phyloP scores from a whole-genome alignment of 176 grass and related monocot genomes.

The Coix lacrymajobi region DNA sequence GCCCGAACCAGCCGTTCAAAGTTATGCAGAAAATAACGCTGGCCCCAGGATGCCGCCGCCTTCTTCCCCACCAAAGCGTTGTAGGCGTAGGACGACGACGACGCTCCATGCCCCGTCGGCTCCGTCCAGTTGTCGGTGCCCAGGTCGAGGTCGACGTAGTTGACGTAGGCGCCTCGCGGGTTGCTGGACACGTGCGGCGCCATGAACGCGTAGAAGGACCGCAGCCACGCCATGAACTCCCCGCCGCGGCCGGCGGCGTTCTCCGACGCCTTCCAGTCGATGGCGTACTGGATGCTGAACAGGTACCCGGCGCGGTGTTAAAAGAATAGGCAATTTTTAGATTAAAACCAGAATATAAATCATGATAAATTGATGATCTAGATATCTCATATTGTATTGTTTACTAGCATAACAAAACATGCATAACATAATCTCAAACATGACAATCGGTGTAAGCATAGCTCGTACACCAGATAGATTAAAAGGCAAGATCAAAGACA shows the following conservation, averaged over 20 bases:
- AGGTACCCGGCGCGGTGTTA: slow-evolving; percentile 39
- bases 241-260: rapidly evolving
- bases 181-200: slow-evolving; percentile 25
- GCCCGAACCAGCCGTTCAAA: slow-evolving; percentile 45
- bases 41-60: slow-evolving; percentile 13
- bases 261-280: slow-evolving; percentile 10
- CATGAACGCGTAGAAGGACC: slow-evolving; percentile 42
- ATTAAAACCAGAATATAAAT: no score
- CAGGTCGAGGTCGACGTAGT: slow-evolving; percentile 64
- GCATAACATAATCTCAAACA: no score
- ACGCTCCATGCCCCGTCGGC: not conserved
- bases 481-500: no score
- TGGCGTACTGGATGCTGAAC: slow-evolving; percentile 49
- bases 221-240: slow-evolving; percentile 45
- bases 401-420: no score
- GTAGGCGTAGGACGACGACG: rapidly evolving
- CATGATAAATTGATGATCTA: no score
- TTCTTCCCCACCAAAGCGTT: not conserved
- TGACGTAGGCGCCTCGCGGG: slow-evolving; percentile 41
- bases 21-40: slow-evolving; percentile 38
- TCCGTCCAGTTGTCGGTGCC: slow-evolving; percentile 36
- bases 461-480: no score
- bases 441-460: no score
- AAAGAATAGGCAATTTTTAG: no score
- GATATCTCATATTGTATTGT: no score